Conservation (phyloP, 2,329 filamentous ascomycete genomes). For the Verticillium longisporum region DNA sequence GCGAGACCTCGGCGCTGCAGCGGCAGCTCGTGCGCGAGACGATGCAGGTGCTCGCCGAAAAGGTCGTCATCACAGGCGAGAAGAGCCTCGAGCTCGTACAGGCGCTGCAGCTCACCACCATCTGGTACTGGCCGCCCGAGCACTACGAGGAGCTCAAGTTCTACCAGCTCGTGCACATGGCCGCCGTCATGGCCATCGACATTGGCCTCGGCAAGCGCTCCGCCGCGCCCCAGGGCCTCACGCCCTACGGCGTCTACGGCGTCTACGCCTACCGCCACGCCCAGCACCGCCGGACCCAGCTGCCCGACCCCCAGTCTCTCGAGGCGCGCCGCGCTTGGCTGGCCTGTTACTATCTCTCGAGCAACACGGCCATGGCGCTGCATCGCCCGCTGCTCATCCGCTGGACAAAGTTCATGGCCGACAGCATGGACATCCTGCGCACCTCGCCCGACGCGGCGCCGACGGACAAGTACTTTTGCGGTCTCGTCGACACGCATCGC, state of each 20-base stretch:
- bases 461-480: slow-evolving; percentile 51
- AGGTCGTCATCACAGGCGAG: slow-evolving; percentile 66
- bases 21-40: slow-evolving; percentile 59
- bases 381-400: slow-evolving; percentile 54
- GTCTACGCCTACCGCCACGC: slow-evolving; percentile 22
- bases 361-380: slow-evolving; percentile 54
- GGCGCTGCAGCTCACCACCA: slow-evolving; percentile 64
- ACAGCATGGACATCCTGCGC: slow-evolving; percentile 50
- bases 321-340: slow-evolving; percentile 54
- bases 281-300: slow-evolving; percentile 31
- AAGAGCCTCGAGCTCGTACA: slow-evolving; percentile 82
- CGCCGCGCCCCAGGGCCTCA: not conserved
- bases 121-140: slow-evolving; percentile 82
- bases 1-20: slow-evolving; percentile 50
- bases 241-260: slow-evolving; percentile 9
- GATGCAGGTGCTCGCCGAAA: slow-evolving; percentile 67
- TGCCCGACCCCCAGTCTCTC: slow-evolving; percentile 44
- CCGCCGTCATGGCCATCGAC: slow-evolving; percentile 76
- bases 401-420: slow-evolving; percentile 54
- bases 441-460: slow-evolving; percentile 47
- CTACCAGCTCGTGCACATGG: slow-evolving; percentile 78
- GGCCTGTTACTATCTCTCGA: slow-evolving; percentile 50
- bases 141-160: slow-evolving; percentile 83
- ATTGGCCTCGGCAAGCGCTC: slow-evolving; percentile 62
- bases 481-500: slow-evolving; percentile 52